Evolutionary conservation across 2,329 filamentous ascomycete genomes (phyloP), one percentile per base, ranked within the genome.

Genomic region (Tolypocladium ophioglossoides): DNA sequence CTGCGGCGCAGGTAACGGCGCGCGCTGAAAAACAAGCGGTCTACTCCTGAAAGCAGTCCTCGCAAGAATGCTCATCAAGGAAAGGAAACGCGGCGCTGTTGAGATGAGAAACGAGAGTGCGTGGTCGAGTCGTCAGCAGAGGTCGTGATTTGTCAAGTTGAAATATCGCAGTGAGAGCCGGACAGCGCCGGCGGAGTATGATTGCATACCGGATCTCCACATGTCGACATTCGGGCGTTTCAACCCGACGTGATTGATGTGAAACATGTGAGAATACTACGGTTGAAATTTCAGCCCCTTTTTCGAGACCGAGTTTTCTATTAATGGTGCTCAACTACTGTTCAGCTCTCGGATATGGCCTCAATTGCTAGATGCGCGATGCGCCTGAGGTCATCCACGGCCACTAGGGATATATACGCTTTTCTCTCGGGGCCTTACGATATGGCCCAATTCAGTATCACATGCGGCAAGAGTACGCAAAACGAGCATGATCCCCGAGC

Each of bases 1-100:
- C 44, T 48, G 44, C 27, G 44, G 44, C 44, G 44, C 30, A 12
- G 20, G 10, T 7, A 20, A 34, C 8, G 18, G 18, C 3, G 27
- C 44, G 41, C 39, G 20, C 56, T 50, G 51, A 8, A 52, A 49
- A 16, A 24, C 24, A 22, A 58, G 51, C 35, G 58, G 53, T 63
- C 60, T 60, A 58, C 41, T 30, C 41, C 51, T 32, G 50, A 56
- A 30, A 34, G 62, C 52, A 8, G 59, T 6, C 22, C 53, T 20
- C 22, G 54, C 49, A 54, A 60, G 22, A 18, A 59, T 27, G 52
- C 56, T 57, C 63, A 64, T 64, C 54, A 22, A 49, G 24, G 34
- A 54, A n/a, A 9, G 24, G 40, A 30, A 24, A 20, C 24, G 16
- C 18, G 47, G 16, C 20, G 49, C 49, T 39, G 35, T 27, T 18